Evolutionary conservation across 371 early-diverging fungal genomes (phyloP), one percentile per base, ranked within the genome.

Genomic region (Globomyces sp.): DNA sequence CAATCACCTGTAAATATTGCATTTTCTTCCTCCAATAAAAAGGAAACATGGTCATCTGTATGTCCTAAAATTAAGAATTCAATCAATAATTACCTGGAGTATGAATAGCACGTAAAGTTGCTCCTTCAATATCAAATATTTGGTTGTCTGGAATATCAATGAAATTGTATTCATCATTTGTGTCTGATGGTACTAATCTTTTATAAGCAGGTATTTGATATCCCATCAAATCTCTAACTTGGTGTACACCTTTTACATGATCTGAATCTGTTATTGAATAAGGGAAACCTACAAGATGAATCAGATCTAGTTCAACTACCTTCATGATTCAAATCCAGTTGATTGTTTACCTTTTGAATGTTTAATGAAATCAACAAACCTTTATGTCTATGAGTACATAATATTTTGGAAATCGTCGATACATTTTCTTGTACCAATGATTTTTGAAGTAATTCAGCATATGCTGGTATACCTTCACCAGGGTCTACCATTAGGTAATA

Each of bases 371-470:
- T 70, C 44, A 4, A 24, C 39, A 6, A 13, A 68, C 68, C 70
- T 0, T 62, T 66, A 68, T 95, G 96, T 67, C 87, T 85, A 72
- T 95, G 96, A 2, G 91, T 90, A 52, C 92, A 77, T n/a, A 95
- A 71, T 48, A 95, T 87, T 60, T 85, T 81, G 47, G 87, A 85
- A 34, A 95, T 89, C 5, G 61, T 64, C 2, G 66, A 72, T 1
- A 62, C 65, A 3, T 77, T 77, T 2, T 79, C 72, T 55, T 82
- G 69, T 11, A 71, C 67, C 1, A 94, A 72, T 1, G 86, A 77
- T 0, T 70, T 66, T 50, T 76, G 70, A 2, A 93, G 75, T 0
- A 83, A 70, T 0, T 75, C 66, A 1, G 82, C 60, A 72, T 90
- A 95, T 24, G 80, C 89, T 0, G 88, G 78, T 9, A 83, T 73